phyloP scores from a whole-genome alignment of 495 filamentous ascomycete species.

The Antarctomyces pellizariae region DNA sequence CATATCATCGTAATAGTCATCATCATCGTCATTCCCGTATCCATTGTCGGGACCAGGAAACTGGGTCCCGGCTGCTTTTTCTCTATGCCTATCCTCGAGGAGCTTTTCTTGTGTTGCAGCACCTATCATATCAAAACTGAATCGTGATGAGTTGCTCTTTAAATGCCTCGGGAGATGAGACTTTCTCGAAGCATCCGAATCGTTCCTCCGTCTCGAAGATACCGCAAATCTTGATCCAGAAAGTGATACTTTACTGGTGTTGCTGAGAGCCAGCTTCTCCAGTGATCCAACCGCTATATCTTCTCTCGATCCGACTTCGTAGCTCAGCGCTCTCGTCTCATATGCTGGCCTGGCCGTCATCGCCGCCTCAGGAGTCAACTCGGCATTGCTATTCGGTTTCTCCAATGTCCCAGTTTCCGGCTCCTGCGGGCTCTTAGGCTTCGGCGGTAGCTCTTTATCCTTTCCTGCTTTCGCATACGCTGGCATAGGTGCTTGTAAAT shows the following conservation, averaged over 20 bases:
- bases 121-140: conserved; percentile 86
- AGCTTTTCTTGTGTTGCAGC: conserved; percentile 58
- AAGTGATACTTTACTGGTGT: conserved; percentile 16
- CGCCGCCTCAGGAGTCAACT: not conserved
- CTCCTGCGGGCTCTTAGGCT: conserved; percentile 18
- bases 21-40: conserved; percentile 41
- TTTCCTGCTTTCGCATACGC: too few species aligned
- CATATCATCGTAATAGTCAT: conserved; percentile 39
- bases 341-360: conserved; percentile 2
- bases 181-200: conserved; percentile 23
- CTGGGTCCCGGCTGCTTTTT: conserved; percentile 36
- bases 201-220: conserved; percentile 18
- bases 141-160: conserved; percentile 68
- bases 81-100: conserved; percentile 65
- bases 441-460: conserved; percentile 18
- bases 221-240: conserved; percentile 15
- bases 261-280: conserved; percentile 10
- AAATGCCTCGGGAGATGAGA: conserved; percentile 41
- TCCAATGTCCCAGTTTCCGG: conserved; percentile 15
- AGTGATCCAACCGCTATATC: conserved; percentile 1
- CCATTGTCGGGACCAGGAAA: conserved; percentile 21
- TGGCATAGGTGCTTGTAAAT: conserved; percentile 20
- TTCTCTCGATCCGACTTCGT: conserved; percentile 12
- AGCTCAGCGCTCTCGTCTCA: conserved; percentile 1
- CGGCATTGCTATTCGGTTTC: conserved; percentile 5